Percentiles rank a stretch among this genome's conserved stretches.
These are phyloP conservation scores for Aspergillus japonicus DNA, from an alignment of 2,329 filamentous ascomycete species.

Conservation along the genomic window DNA sequence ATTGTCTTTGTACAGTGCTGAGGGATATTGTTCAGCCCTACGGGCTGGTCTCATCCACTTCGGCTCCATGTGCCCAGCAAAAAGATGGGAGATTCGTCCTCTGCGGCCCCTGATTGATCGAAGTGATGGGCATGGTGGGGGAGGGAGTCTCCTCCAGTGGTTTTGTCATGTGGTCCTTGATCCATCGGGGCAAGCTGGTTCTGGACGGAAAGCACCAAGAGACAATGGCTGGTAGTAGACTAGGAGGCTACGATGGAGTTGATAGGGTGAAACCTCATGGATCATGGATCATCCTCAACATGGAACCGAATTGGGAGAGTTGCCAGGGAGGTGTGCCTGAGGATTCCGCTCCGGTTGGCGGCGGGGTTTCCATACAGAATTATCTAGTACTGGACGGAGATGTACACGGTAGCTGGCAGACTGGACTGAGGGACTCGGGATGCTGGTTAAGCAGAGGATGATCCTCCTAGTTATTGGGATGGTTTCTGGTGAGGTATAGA, in stretches of 20 bases:
- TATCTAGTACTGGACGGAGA: too few species aligned
- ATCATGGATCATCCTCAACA: background rate
- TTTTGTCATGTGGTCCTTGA: slow-evolving; percentile 7
- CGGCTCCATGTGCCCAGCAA: background rate
- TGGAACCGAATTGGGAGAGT: background rate
- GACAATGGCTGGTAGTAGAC: background rate
- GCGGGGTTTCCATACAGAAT: background rate
- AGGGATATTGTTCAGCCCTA: background rate
- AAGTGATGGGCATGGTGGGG: background rate
- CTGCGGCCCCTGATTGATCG: background rate
- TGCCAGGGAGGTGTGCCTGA: slow-evolving; percentile 1
- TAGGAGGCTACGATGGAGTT: background rate
- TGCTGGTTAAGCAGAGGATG: background rate
- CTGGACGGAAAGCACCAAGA: background rate
- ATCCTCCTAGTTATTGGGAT: background rate
- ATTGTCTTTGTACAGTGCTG: background rate
- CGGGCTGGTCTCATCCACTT: background rate
- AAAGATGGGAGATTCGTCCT: background rate
- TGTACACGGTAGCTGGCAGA: background rate
- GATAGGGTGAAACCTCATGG: background rate
- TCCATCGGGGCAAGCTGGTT: background rate
- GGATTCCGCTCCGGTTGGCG: background rate
- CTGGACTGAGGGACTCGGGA: background rate
- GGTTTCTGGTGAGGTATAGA: too few species aligned
- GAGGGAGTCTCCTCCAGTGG: slow-evolving; percentile 1